A percentile compares a stretch with the other conserved stretches of the same genome.
Conservation (phyloP, 768 basidiomycete genomes). For the Agrocybe praecox region DNA sequence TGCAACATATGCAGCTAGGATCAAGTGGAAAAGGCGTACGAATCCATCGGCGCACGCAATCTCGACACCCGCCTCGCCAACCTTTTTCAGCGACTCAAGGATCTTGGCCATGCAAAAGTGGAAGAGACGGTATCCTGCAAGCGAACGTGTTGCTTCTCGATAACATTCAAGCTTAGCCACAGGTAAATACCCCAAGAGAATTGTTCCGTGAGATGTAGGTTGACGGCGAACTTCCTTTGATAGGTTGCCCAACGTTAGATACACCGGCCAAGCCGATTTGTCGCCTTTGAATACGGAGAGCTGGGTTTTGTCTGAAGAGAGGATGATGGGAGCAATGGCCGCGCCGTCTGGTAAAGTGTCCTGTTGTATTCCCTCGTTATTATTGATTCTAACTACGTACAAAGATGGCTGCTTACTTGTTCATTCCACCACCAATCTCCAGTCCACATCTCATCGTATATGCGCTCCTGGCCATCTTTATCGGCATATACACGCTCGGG, state of each 20-base stretch:
- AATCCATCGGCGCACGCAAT: constrained; percentile 35
- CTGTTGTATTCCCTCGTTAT: neutral
- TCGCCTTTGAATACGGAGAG: constrained; percentile 36
- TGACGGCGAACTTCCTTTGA: constrained; percentile 27
- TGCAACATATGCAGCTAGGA: constrained; percentile 38
- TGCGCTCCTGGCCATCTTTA: constrained; percentile 7
- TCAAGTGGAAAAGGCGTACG: constrained; percentile 29
- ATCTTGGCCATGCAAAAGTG: constrained; percentile 27
- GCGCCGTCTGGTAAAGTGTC: constrained; percentile 20
- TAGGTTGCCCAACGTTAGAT: constrained; percentile 42
- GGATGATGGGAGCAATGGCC: constrained; percentile 35
- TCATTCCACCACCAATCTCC: constrained; percentile 33
- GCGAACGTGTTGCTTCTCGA: constrained; percentile 21
- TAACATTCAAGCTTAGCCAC: constrained; percentile 34
- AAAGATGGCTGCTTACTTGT: constrained; percentile 21
- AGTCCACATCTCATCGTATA: constrained; percentile 25
- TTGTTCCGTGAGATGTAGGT: constrained; percentile 25
- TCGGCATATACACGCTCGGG: constrained; percentile 25
- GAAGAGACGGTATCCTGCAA: constrained; percentile 33
- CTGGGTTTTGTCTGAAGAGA: constrained; percentile 33
- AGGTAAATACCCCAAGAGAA: constrained; percentile 45
- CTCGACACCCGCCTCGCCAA: constrained; percentile 29
- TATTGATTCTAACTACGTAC: neutral
- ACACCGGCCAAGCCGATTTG: constrained; percentile 43
- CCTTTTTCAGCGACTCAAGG: constrained; percentile 24